Conservation (phyloP, 2,329 filamentous ascomycete species). For the Exophiala sp. region DNA sequence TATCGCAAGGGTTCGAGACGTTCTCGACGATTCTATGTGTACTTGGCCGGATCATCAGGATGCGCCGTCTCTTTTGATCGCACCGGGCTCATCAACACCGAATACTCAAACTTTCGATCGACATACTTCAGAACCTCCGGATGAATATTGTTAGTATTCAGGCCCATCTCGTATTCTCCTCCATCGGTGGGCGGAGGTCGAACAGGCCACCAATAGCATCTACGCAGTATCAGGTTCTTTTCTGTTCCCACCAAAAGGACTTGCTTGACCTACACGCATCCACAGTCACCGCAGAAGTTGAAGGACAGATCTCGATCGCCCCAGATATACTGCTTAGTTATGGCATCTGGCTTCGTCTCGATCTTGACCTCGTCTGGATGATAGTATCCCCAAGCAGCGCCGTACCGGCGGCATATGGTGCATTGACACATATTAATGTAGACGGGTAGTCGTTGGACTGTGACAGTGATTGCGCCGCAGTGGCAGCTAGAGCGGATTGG, state of each 20-base stretch:
- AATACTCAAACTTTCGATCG: conserved; percentile 7
- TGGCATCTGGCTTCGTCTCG: conserved; percentile 11
- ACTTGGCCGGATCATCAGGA: conserved; percentile 7
- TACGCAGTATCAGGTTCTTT: not conserved
- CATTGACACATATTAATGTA: conserved; percentile 30
- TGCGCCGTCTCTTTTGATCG: conserved; percentile 6
- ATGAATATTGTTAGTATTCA: conserved; percentile 13
- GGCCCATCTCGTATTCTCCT: conserved; percentile 7
- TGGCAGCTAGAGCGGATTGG: conserved; percentile 26
- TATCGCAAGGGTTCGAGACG: too few species aligned
- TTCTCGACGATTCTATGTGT: too few species aligned
- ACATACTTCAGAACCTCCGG: conserved; percentile 10
- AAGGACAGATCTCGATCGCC: conserved; percentile 18
- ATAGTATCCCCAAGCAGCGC: conserved; percentile 33
- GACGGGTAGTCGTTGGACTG: conserved; percentile 27
- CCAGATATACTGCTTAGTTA: conserved; percentile 15
- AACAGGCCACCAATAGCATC: conserved; percentile 8
- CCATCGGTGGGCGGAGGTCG: not conserved
- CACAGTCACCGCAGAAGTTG: conserved; percentile 21
- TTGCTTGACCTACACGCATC: conserved; percentile 17
- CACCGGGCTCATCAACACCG: not conserved
- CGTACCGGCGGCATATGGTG: conserved; percentile 33
- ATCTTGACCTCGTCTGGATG: conserved; percentile 29
- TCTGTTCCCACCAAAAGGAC: not conserved
- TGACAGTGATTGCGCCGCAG: conserved; percentile 30